A percentile compares a stretch with the other conserved stretches of the same genome.
These are phyloP conservation scores for Euphorbia peplus DNA, from an alignment of 345 rosid species.

Conservation along the genomic window DNA sequence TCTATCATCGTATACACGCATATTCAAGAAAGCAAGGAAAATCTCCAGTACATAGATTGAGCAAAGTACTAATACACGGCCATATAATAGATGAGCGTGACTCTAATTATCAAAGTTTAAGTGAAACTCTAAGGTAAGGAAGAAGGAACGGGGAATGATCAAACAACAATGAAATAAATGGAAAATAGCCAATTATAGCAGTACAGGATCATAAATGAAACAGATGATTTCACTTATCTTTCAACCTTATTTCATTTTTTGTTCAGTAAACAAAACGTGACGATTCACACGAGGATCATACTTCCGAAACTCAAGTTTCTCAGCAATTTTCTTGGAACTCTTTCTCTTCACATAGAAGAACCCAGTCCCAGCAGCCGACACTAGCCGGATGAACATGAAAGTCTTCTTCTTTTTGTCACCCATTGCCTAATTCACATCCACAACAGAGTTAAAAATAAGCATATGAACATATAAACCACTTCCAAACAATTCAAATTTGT, in stretches of 20 bases:
- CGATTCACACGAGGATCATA: constrained; percentile 92
- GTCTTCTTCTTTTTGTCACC: constrained; percentile 91
- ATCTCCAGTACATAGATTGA: not conserved
- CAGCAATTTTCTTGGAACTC: constrained; percentile 66
- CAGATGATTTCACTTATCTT: constrained; percentile 5
- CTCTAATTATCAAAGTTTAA: not conserved
- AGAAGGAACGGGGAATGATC: not conserved
- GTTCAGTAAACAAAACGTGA: constrained; percentile 87
- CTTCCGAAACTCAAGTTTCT: constrained; percentile 92
- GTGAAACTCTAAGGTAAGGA: not conserved
- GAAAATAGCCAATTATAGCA: not conserved
- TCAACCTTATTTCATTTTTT: constrained; percentile 73
- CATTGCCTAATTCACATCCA: constrained; percentile 35
- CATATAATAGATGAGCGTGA: not conserved
- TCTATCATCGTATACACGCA: not conserved
- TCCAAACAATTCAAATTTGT: not conserved
- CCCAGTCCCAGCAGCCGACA: constrained; percentile 95
- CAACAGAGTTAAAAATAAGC: not conserved
- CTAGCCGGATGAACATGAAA: constrained; percentile 83
- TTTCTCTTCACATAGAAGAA: constrained; percentile 95
- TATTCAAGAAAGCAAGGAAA: not conserved
- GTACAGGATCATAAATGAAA: not conserved
- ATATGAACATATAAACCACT: not conserved
- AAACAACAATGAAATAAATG: not conserved
- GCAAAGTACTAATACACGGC: not conserved